Conservation (phyloP, 2,329 filamentous ascomycete species). For the Aspergillus luchuensis region DNA sequence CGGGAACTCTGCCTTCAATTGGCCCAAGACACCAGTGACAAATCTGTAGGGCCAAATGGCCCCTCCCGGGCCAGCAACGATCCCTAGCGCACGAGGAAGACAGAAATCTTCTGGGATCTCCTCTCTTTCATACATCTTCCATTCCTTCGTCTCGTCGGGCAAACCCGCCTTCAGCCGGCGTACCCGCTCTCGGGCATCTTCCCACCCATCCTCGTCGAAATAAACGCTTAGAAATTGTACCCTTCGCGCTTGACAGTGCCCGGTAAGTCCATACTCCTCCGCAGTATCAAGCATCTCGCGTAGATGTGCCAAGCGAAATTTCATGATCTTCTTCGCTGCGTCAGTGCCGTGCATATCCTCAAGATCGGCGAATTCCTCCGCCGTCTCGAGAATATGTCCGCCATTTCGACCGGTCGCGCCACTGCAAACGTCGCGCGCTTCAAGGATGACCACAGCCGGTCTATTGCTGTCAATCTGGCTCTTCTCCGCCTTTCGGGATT, state of each 20-base stretch:
- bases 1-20: conserved; percentile 32
- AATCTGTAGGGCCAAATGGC: conserved; percentile 38
- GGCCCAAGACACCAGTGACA: conserved; percentile 28
- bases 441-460: conserved; percentile 30
- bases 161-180: conserved; percentile 29
- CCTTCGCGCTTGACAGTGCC: conserved; percentile 28
- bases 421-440: conserved; percentile 34
- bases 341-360: conserved; percentile 22
- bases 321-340: conserved; percentile 22
- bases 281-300: conserved; percentile 24
- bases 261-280: conserved; percentile 23
- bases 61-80: conserved; percentile 31
- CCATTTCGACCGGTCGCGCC: conserved; percentile 40
- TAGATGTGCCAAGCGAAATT: conserved; percentile 30
- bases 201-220: conserved; percentile 30
- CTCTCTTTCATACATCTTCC: conserved; percentile 25
- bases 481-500: neutral
- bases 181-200: conserved; percentile 22
- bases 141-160: conserved; percentile 31
- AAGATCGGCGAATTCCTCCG: conserved; percentile 26
- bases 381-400: conserved; percentile 34
- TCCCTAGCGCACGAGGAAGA: conserved; percentile 23
- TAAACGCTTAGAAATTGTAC: conserved; percentile 32
- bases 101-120: conserved; percentile 25
- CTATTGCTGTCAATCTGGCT: neutral